Percentiles rank a stretch among this genome's conserved stretches.
Conservation (phyloP, 2,329 filamentous ascomycete species). For the Penicillium sp. region DNA sequence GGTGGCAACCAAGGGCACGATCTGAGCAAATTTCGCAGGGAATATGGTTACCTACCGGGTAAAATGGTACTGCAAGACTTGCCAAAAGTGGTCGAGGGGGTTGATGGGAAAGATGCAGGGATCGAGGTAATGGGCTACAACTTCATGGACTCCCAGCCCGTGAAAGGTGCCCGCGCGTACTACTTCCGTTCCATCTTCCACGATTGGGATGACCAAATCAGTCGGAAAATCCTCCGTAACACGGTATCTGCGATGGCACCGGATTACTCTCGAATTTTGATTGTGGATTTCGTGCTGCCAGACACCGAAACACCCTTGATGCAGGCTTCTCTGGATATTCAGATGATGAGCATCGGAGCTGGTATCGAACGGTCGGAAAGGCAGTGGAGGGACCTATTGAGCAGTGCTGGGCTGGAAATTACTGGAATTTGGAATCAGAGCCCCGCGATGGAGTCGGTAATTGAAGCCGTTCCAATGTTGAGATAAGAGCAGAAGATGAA, state of each 20-base stretch:
- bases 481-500: neutral
- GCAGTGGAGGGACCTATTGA: conserved; percentile 34
- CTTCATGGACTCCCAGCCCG: conserved; percentile 35
- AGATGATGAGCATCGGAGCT: conserved; percentile 41
- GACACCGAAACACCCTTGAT: conserved; percentile 30
- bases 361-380: conserved; percentile 35
- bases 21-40: conserved; percentile 31
- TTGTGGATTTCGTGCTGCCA: conserved; percentile 38
- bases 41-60: conserved; percentile 34
- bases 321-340: conserved; percentile 35
- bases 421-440: conserved; percentile 29
- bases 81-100: conserved; percentile 26
- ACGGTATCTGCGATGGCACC: conserved; percentile 34
- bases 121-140: conserved; percentile 36
- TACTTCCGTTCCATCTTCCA: conserved; percentile 42
- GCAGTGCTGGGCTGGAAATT: conserved; percentile 31
- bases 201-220: conserved; percentile 39
- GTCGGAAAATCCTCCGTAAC: conserved; percentile 33
- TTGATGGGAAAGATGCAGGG: conserved; percentile 9
- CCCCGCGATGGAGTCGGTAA: conserved; percentile 31
- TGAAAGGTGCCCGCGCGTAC: conserved; percentile 36
- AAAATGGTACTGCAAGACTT: conserved; percentile 44
- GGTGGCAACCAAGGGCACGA: conserved; percentile 46
- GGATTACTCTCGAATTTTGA: conserved; percentile 34
- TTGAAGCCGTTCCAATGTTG: conserved; percentile 26